A percentile compares a stretch with the other conserved stretches of the same genome.
Evolutionary conservation across 768 basidiomycete species (phyloP).

Genomic region (Rhizopogon roseolus): DNA sequence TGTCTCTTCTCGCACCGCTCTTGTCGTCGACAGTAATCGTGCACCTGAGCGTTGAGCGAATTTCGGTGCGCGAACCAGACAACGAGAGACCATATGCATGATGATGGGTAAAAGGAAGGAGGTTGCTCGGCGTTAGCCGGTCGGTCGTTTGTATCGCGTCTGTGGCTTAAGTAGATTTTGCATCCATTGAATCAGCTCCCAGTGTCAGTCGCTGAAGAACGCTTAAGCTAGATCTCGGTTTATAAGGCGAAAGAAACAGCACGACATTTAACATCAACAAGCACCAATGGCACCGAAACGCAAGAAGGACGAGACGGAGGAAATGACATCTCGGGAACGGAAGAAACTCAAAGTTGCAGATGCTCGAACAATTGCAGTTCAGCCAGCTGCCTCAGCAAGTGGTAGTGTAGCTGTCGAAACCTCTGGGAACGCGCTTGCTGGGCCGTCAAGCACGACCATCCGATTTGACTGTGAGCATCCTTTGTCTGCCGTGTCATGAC

Average conservation of each 20-base stretch:
- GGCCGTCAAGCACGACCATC: slow-evolving; percentile 35
- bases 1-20: slow-evolving; percentile 37
- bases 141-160: neutral
- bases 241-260: slow-evolving; percentile 18
- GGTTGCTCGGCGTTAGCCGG: slow-evolving; percentile 20
- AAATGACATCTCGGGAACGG: slow-evolving; percentile 41
- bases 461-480: slow-evolving; percentile 36
- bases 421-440: slow-evolving; percentile 28
- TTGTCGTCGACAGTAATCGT: slow-evolving; percentile 42
- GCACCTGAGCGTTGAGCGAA: slow-evolving; percentile 12
- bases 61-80: slow-evolving; percentile 14
- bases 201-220: slow-evolving; percentile 8
- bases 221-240: slow-evolving; percentile 9
- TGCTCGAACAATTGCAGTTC: slow-evolving; percentile 67
- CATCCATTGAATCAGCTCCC: neutral
- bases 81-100: slow-evolving; percentile 35
- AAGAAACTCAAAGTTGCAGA: slow-evolving; percentile 65
- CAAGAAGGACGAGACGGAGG: slow-evolving; percentile 24
- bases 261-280: slow-evolving; percentile 18
- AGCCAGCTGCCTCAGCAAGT: slow-evolving; percentile 25
- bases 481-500: neutral
- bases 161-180: neutral
- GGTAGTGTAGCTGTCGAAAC: slow-evolving; percentile 5
- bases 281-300: slow-evolving; percentile 39
- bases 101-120: slow-evolving; percentile 4